Evolutionary conservation across 768 basidiomycete genomes (phyloP).

Genomic region (Rhizopogon vesiculosus): DNA sequence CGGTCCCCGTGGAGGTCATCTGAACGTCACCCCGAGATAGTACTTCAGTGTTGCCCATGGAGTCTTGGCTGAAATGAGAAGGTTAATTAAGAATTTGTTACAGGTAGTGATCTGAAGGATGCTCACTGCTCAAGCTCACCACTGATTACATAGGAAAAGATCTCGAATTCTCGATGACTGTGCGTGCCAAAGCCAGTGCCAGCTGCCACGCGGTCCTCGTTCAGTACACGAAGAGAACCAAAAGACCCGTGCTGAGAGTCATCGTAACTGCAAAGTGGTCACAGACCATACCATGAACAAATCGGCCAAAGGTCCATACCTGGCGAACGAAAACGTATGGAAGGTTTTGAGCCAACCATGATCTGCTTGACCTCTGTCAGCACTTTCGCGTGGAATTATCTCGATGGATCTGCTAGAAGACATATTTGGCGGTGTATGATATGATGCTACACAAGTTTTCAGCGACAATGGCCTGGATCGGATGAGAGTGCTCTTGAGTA

Average conservation of each 20-base stretch:
- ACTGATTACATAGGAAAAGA: constrained; percentile 81
- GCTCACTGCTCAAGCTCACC: constrained; percentile 81
- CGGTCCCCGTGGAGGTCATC: constrained; percentile 88
- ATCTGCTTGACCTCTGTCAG: constrained; percentile 68
- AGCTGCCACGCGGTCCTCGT: constrained; percentile 84
- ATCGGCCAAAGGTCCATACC: constrained; percentile 34
- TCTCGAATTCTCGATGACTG: constrained; percentile 82
- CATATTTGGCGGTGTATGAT: constrained; percentile 9
- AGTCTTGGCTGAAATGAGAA: constrained; percentile 61
- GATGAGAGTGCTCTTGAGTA: not conserved
- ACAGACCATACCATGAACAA: constrained; percentile 13
- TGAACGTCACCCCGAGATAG: constrained; percentile 88
- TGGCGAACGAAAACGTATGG: constrained; percentile 77
- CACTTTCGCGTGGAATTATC: constrained; percentile 50
- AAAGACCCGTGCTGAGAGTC: constrained; percentile 54
- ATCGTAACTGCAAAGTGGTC: constrained; percentile 44
- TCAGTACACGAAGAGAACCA: constrained; percentile 82
- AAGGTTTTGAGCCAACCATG: constrained; percentile 88
- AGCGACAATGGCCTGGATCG: not conserved
- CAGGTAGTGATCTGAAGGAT: not conserved
- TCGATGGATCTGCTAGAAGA: constrained; percentile 17
- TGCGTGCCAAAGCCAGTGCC: constrained; percentile 83
- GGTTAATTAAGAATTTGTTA: not conserved
- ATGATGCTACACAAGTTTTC: not conserved
- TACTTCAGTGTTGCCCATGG: constrained; percentile 87